Percentiles rank a stretch among this genome's conserved stretches.
These are phyloP conservation scores for Beauveria asiatica DNA, from an alignment of 2,329 filamentous ascomycete species.

Conservation along the genomic window DNA sequence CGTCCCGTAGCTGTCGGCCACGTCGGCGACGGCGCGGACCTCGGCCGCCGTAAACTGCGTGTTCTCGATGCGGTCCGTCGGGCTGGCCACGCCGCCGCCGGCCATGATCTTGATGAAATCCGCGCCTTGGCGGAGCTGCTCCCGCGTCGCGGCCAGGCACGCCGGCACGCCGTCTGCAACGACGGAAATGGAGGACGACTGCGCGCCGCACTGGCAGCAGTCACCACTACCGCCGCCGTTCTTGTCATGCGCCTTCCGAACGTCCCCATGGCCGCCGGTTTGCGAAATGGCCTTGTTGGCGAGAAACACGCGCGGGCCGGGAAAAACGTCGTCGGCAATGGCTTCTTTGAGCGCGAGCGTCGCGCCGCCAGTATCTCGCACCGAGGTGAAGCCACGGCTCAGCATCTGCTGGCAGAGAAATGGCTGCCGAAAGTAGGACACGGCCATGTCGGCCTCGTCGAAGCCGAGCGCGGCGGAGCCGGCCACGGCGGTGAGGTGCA, in stretches of 20 bases:
- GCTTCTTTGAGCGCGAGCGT: conserved; percentile 46
- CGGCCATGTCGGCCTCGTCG: conserved; percentile 23
- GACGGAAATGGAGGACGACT: conserved; percentile 28
- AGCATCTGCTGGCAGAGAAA: conserved; percentile 43
- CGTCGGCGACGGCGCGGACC: conserved; percentile 43
- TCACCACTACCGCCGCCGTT: conserved; percentile 37
- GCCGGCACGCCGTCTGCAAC: conserved; percentile 47
- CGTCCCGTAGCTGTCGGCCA: conserved; percentile 38
- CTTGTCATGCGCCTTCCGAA: conserved; percentile 39
- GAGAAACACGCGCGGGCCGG: conserved; percentile 48
- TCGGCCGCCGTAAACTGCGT: conserved; percentile 50
- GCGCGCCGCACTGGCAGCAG: conserved; percentile 31
- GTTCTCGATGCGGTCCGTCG: conserved; percentile 44
- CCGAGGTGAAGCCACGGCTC: conserved; percentile 47
- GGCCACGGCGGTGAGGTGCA: conserved; percentile 24
- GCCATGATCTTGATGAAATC: conserved; percentile 58
- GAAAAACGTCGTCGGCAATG: conserved; percentile 44
- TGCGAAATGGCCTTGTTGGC: conserved; percentile 45
- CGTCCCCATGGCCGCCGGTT: conserved; percentile 50
- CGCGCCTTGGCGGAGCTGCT: conserved; percentile 46
- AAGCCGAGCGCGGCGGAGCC: conserved; percentile 20
- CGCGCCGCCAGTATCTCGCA: conserved; percentile 51
- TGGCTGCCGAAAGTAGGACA: conserved; percentile 36
- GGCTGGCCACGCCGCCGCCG: conserved; percentile 47
- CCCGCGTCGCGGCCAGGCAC: conserved; percentile 42